Percentiles rank a stretch among this genome's conserved stretches.
Conservation (phyloP, 768 basidiomycete genomes). For the Lactifluus echinatus region DNA sequence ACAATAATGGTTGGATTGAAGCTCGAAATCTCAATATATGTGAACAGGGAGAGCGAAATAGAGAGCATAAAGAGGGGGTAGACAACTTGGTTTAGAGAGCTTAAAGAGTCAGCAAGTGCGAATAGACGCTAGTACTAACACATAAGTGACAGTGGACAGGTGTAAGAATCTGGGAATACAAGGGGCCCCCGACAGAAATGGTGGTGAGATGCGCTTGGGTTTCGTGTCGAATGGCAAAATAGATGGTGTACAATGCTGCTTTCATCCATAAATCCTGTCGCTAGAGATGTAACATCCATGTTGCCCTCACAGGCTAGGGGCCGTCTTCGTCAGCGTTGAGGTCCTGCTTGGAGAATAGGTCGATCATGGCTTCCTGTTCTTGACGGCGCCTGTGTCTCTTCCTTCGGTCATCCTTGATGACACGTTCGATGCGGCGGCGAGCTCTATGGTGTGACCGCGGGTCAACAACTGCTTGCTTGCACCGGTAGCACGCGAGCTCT, state of each 20-base stretch:
- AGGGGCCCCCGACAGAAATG: neutral
- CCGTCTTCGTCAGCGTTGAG: slow-evolving; percentile 24
- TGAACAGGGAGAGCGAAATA: slow-evolving; percentile 11
- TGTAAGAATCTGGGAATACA: slow-evolving; percentile 1
- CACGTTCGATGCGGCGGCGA: slow-evolving; percentile 63
- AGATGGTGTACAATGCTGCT: slow-evolving; percentile 18
- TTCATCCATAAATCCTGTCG: slow-evolving; percentile 14
- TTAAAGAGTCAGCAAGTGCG: neutral
- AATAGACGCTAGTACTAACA: slow-evolving; percentile 1
- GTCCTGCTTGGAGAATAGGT: slow-evolving; percentile 58
- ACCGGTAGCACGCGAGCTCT: slow-evolving; percentile 75
- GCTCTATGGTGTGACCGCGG: slow-evolving; percentile 56
- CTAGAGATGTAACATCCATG: neutral
- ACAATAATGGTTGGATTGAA: neutral
- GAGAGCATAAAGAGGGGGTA: slow-evolving; percentile 8
- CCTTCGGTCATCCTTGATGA: slow-evolving; percentile 81
- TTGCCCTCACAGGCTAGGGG: neutral
- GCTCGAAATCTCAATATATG: slow-evolving; percentile 9
- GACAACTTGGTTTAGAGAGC: neutral
- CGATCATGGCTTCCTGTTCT: slow-evolving; percentile 76
- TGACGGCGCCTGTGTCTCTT: slow-evolving; percentile 74
- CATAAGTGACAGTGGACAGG: neutral
- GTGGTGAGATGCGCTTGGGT: neutral
- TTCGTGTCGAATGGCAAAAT: slow-evolving; percentile 11
- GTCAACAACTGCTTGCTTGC: slow-evolving; percentile 58